These are phyloP conservation scores for Comarum palustre DNA, from an alignment of 306 rosid genomes.

Conservation along the genomic window DNA sequence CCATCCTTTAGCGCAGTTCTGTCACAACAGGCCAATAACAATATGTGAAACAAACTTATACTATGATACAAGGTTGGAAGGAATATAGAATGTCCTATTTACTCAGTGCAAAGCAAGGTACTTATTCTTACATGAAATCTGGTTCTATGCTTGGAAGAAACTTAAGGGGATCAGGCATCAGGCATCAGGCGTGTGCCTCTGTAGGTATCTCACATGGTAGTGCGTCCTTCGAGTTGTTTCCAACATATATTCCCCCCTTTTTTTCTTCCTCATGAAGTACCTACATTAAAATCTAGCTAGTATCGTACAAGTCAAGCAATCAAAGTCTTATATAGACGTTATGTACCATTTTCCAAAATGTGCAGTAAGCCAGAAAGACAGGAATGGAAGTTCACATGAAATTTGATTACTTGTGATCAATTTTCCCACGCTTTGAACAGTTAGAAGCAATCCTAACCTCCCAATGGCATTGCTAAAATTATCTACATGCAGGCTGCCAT, in stretches of 20 bases:
- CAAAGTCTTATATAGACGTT: neutral
- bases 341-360: neutral
- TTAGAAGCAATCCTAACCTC: neutral
- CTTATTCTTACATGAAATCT: constrained; percentile 6
- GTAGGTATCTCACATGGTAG: neutral
- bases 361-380: neutral
- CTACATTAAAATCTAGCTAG: neutral
- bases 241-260: neutral
- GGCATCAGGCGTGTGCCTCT: neutral
- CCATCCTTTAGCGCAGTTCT: constrained; percentile 39
- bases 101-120: constrained; percentile 46
- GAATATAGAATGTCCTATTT: constrained; percentile 17
- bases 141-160: constrained; percentile 45
- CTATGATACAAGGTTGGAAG: constrained; percentile 7
- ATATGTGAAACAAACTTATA: constrained; percentile 8
- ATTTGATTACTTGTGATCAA: too few species aligned
- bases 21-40: neutral
- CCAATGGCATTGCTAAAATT: neutral
- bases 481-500: neutral
- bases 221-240: neutral
- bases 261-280: neutral
- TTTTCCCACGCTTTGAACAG: neutral
- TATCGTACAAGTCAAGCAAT: too few species aligned
- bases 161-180: constrained; percentile 1
- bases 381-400: too few species aligned